Evolutionary conservation across 331 rosid species (phyloP), one percentile per base, ranked within the genome.

Genomic region (Erythrophleum ivorense): DNA sequence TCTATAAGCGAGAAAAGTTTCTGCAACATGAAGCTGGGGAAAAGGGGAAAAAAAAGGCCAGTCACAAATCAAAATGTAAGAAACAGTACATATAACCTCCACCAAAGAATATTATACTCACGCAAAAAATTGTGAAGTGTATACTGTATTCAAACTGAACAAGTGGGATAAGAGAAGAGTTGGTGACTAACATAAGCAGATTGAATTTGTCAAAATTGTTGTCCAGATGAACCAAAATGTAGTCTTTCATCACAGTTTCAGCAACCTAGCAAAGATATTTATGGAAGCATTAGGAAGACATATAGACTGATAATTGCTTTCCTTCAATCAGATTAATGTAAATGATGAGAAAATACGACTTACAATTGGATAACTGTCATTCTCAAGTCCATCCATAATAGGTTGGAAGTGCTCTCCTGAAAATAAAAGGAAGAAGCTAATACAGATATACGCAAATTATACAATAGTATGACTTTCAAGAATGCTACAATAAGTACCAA

Each of bases 1-100:
- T 96, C 99, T 74, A 92, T 40, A 79, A 96, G 97, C n/a, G 99
- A 96, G 88, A 96, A 93, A 79, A 96, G 99, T 67, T 93, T 96
- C 91, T 92, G 99, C 88, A 90, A 77, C 98, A 96, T 93, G 86
- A 96, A 94, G 66, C 99, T 96, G 54, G 34, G 59, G 79, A 19
- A 82, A 70, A 63, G 80, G 71, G 62, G 81, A 55, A 69, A 11
- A 41, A 58, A 38, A 41, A 54, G 29, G 29, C 66, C 69, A 65
- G 9, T 29, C 41, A 81, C 68, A 82, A 75, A 70, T 29, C 50
- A 84, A 53, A 66, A 54, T 60, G 74, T 63, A 40, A 80, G 81
- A 75, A 84, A 84, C 49, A 75, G 74, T 9, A 43, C 14, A 70
- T 67, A 81, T 57, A 83, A 86, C 81, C 38, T 46, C 76, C 24